Evolutionary conservation across 208 protist species (phyloP).

Genomic region (Porcisia deanei): DNA sequence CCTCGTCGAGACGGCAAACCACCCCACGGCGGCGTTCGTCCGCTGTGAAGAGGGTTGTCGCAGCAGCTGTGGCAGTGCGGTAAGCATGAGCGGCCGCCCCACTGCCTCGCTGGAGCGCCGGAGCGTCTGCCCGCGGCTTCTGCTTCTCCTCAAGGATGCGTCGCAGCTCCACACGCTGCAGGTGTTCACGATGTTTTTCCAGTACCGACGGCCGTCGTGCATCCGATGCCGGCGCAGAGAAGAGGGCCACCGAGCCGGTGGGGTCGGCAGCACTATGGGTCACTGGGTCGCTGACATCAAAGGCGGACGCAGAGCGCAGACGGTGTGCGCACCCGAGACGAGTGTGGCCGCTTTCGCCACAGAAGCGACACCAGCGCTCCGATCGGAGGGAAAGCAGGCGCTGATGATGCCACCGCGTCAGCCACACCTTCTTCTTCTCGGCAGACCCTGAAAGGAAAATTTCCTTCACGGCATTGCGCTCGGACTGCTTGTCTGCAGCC

Average conservation of each 20-base stretch:
- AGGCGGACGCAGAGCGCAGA: background rate
- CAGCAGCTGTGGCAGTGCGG: background rate
- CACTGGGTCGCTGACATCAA: background rate
- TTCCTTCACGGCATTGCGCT: slow-evolving; percentile 18
- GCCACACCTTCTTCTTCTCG: slow-evolving; percentile 25
- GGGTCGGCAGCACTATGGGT: background rate
- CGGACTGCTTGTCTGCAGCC: slow-evolving; percentile 16
- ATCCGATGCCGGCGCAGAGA: background rate
- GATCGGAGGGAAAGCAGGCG: slow-evolving; percentile 43
- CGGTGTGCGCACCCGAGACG: slow-evolving; percentile 40
- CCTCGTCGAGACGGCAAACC: slow-evolving; percentile 69
- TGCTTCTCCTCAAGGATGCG: slow-evolving; percentile 74
- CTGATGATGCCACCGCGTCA: slow-evolving; percentile 45
- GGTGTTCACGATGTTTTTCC: slow-evolving; percentile 59
- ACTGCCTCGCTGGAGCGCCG: slow-evolving; percentile 10
- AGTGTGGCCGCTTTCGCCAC: slow-evolving; percentile 67
- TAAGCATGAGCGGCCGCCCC: background rate
- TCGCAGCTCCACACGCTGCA: slow-evolving; percentile 67
- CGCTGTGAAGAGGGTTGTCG: slow-evolving; percentile 16
- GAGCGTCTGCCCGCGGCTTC: slow-evolving; percentile 21
- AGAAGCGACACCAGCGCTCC: slow-evolving; percentile 75
- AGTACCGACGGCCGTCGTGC: slow-evolving; percentile 21
- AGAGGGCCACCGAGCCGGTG: background rate
- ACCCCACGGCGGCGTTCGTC: slow-evolving; percentile 78
- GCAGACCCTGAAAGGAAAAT: slow-evolving; percentile 34